Evolutionary conservation across 192 early-diverging fungal genomes (phyloP).

Genomic region (Backusella circina): DNA sequence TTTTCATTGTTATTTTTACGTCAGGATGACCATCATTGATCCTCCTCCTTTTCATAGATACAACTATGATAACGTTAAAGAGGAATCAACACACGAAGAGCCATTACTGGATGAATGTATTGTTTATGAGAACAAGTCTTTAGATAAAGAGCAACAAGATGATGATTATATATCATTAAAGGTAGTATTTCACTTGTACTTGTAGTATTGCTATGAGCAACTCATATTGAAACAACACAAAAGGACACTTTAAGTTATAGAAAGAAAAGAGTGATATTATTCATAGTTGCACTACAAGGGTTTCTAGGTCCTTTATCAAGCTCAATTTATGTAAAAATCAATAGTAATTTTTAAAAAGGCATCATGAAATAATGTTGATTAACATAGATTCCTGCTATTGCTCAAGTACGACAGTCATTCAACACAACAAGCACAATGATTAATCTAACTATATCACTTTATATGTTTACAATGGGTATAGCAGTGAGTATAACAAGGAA

Average conservation of each 20-base stretch:
- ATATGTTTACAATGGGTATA: constrained; percentile 26
- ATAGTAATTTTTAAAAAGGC: not conserved
- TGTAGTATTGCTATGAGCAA: not conserved
- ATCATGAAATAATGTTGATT: not conserved
- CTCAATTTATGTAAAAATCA: constrained; percentile 23
- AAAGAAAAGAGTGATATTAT: constrained; percentile 23
- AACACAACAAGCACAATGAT: constrained; percentile 22
- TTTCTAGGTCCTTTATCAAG: constrained; percentile 32
- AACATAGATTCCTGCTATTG: constrained; percentile 33
- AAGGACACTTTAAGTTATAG: not conserved
- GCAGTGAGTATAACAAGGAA: constrained; percentile 10
- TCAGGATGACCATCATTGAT: not conserved
- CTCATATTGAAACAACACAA: not conserved
- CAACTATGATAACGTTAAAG: not conserved
- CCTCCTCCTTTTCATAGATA: not conserved
- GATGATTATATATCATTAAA: not conserved
- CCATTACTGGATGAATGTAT: not conserved
- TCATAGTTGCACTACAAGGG: constrained; percentile 31
- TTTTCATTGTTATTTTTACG: not conserved
- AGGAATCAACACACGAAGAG: not conserved
- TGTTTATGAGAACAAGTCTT: not conserved
- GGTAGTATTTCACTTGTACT: not conserved
- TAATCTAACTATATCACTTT: constrained; percentile 29
- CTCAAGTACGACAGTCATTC: constrained; percentile 15
- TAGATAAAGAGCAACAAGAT: not conserved